Evolutionary conservation across 31 red algal species (phyloP), one percentile per base, ranked within the genome.

Genomic region (Pterothamnion heteromorphum): DNA sequence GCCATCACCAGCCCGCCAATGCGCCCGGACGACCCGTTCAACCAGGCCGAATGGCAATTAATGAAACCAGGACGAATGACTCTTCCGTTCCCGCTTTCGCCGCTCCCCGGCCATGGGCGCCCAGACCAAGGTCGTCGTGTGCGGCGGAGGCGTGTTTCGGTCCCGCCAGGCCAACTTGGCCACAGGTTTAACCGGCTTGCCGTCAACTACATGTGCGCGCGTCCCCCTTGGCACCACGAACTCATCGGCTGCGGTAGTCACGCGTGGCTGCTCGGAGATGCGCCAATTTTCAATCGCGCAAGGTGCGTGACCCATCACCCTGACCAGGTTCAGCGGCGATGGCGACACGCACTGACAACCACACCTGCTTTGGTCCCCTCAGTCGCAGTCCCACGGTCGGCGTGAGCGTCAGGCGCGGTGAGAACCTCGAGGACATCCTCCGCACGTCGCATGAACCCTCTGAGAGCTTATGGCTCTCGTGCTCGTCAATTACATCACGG

Each of bases 221-320:
- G 90, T 93, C 41, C 36, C 43, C 21, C 44, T 97, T 51, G 93
- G 93, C 27, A 92, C 72, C 2, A 98, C 94, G 43, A 98, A 98
- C 80, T 93, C 97, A 3, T 96, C 95, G 91, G 97, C 97, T 23
- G 97, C 95, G 2, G 57, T 98, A 21, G 97, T 98, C 26, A 98
- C 97, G 1, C 90, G 97, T 36, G 97, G 97, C 3, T 98, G 97
- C 93, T 94, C 92, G 28, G 97, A 98, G 92, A 98, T 98, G 97
- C 95, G 97, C 3, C 95, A 95, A 37, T 90, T 98, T 35, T 95
- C 97, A 20, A 80, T 94, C 35, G 78, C 43, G 0, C 87, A 93
- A 58, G 97, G 97, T 26, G 97, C 93, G 24, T 95, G 91, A 0
- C 80, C 97, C 3, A 94, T 98, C 3, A 98, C 97, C 3, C 87